A percentile compares a stretch with the other conserved stretches of the same genome.
Evolutionary conservation across 768 basidiomycete species (phyloP).

Genomic region (Suillus weaverae): DNA sequence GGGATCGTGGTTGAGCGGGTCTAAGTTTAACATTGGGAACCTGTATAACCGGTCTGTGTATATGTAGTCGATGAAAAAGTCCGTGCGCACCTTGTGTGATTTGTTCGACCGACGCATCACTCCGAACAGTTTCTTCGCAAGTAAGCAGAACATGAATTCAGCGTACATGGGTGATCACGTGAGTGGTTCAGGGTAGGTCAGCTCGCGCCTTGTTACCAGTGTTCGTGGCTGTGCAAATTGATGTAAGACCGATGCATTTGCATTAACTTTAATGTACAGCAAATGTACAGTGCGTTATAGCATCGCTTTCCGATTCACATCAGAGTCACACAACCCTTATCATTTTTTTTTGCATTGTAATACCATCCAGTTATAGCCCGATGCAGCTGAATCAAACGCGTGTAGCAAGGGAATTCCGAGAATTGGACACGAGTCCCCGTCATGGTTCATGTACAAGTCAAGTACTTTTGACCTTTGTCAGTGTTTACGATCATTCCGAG

Average conservation of each 20-base stretch:
- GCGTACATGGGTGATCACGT: conserved; percentile 17
- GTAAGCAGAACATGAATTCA: background rate
- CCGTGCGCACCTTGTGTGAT: conserved; percentile 54
- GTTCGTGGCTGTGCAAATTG: background rate
- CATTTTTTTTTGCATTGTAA: background rate
- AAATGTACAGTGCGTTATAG: background rate
- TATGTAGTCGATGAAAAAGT: background rate
- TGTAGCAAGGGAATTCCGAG: background rate
- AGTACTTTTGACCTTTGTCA: background rate
- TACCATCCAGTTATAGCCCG: background rate
- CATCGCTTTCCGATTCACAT: background rate
- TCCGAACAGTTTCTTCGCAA: background rate
- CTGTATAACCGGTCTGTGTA: conserved; percentile 34
- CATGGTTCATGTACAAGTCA: background rate
- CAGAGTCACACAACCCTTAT: background rate
- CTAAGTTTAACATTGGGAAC: conserved; percentile 84
- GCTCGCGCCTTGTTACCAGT: conserved; percentile 8
- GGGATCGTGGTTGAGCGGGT: conserved; percentile 47
- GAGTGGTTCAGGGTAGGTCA: conserved; percentile 27
- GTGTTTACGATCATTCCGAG: background rate
- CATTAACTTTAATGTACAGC: too few species aligned
- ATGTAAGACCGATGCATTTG: background rate
- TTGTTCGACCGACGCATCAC: conserved; percentile 59
- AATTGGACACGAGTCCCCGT: background rate
- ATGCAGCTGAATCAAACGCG: background rate